Conservation (phyloP, 768 basidiomycete genomes). For the Holtermannia corniformis region DNA sequence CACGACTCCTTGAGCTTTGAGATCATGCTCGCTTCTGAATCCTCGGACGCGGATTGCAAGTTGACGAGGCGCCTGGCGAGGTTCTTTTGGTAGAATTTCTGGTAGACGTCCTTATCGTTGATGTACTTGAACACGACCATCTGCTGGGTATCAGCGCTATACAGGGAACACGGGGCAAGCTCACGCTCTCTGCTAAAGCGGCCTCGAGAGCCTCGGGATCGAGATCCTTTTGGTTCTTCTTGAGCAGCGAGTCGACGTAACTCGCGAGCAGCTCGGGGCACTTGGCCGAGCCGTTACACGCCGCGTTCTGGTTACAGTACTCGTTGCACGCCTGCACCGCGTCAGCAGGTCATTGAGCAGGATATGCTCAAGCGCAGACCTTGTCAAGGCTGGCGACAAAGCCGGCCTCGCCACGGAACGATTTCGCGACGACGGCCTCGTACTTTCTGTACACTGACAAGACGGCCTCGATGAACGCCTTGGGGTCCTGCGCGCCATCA, state of each 20-base stretch:
- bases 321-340: constrained; percentile 71
- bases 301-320: constrained; percentile 87
- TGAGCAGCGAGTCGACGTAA: constrained; percentile 76
- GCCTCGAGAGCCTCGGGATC: constrained; percentile 86
- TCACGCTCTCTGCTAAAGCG: constrained; percentile 81
- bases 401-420: constrained; percentile 84
- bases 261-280: constrained; percentile 88
- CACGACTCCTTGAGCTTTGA: constrained; percentile 93
- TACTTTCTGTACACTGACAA: constrained; percentile 88
- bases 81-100: constrained; percentile 92
- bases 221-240: constrained; percentile 90
- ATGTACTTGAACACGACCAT: constrained; percentile 98
- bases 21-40: constrained; percentile 96
- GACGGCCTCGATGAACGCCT: constrained; percentile 85
- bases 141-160: constrained; percentile 45
- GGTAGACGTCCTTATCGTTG: constrained; percentile 98
- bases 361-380: constrained; percentile 24
- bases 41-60: constrained; percentile 83
- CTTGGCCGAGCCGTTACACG: constrained; percentile 61
- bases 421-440: constrained; percentile 72
- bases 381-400: constrained; percentile 84
- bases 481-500: constrained; percentile 57
- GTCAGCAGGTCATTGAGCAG: not conserved
- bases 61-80: constrained; percentile 86
- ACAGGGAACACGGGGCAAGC: constrained; percentile 38